These are phyloP conservation scores for Pinus albicaulis DNA, from an alignment of 75 land plant species.

Conservation along the genomic window DNA sequence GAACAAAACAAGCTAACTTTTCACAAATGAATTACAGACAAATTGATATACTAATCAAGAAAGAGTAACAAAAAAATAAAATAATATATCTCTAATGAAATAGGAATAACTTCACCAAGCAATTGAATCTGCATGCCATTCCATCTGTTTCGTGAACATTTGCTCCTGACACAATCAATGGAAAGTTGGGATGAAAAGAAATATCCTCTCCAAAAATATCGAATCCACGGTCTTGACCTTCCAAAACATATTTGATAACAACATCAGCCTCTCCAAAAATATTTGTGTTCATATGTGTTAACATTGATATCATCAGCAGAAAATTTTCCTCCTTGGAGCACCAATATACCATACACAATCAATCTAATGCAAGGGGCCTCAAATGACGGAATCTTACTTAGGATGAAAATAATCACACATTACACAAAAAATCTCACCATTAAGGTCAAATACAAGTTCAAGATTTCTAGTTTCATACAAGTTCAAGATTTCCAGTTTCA, in stretches of 20 bases:
- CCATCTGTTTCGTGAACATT: slow-evolving; percentile 75
- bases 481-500: too few relatives aligned
- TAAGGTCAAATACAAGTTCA: slow-evolving; percentile 63
- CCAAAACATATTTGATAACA: slow-evolving; percentile 17
- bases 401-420: slow-evolving; percentile 76
- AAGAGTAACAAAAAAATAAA: too few relatives aligned
- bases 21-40: too few relatives aligned
- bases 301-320: slow-evolving; percentile 53
- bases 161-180: slow-evolving; percentile 71
- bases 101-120: too few relatives aligned
- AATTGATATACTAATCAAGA: too few relatives aligned
- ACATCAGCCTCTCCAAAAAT: slow-evolving; percentile 67
- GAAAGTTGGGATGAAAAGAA: slow-evolving; percentile 62
- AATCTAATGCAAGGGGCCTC: slow-evolving; percentile 58
- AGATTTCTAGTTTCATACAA: too few relatives aligned
- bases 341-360: slow-evolving; percentile 72
- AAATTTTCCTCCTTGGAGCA: slow-evolving; percentile 60
- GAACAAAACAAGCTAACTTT: not conserved
- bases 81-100: too few relatives aligned
- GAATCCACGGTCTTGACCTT: slow-evolving; percentile 47
- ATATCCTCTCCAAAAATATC: too few relatives aligned
- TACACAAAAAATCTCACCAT: slow-evolving; percentile 70
- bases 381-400: slow-evolving; percentile 57
- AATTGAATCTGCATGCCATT: slow-evolving; percentile 33
- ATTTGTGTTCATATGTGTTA: slow-evolving; percentile 67